Conservation (phyloP, 805 yeast species). For the Hyphopichia homilentoma region DNA sequence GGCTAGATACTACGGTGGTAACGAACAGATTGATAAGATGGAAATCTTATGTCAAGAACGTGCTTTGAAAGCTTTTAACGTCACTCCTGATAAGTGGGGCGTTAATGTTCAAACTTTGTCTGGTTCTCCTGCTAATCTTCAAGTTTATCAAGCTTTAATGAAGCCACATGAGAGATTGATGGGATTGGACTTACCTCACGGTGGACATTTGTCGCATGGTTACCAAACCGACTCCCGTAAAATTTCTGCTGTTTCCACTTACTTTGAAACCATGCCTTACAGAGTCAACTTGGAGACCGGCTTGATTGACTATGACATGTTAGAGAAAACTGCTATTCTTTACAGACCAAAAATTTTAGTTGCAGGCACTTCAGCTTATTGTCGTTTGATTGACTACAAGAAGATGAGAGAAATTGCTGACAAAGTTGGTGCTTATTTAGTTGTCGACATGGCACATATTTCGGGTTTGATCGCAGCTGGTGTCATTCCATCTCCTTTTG, state of each 20-base stretch:
- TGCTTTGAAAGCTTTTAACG: constrained; percentile 78
- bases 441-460: constrained; percentile 97
- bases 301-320: constrained; percentile 83
- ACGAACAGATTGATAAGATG: constrained; percentile 87
- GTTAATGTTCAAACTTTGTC: constrained; percentile 94
- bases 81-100: constrained; percentile 87
- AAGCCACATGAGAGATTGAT: constrained; percentile 88
- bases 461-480: constrained; percentile 95
- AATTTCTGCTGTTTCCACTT: constrained; percentile 87
- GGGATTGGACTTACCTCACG: constrained; percentile 98
- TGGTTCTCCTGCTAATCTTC: constrained; percentile 96
- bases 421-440: constrained; percentile 85
- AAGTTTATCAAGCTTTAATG: constrained; percentile 85
- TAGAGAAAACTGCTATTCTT: constrained; percentile 75
- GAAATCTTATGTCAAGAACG: constrained; percentile 88
- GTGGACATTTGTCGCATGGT: constrained; percentile 97
- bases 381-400: constrained; percentile 84
- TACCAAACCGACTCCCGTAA: constrained; percentile 88
- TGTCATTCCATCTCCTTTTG: constrained; percentile 90
- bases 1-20: constrained; percentile 97
- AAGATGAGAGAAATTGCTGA: constrained; percentile 90
- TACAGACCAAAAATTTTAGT: constrained; percentile 94
- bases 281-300: constrained; percentile 85
- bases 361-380: constrained; percentile 97
- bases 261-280: constrained; percentile 98